Evolutionary conservation across 1,139 yeast species (phyloP).

Genomic region (Sugiyamaella neomexicana): DNA sequence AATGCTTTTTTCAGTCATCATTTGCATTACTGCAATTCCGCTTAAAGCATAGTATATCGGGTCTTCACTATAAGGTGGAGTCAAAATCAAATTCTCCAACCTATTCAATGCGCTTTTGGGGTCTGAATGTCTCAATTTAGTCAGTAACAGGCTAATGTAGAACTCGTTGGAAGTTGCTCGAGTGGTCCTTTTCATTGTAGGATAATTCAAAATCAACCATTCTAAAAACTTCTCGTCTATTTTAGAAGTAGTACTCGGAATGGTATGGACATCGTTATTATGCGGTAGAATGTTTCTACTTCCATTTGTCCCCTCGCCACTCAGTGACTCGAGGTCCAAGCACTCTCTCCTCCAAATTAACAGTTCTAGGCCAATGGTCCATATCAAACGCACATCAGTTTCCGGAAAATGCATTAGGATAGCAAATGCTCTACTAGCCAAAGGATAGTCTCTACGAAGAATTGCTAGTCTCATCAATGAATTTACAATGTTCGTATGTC

Average conservation of each 20-base stretch:
- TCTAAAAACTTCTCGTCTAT: conserved; percentile 35
- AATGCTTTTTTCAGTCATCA: conserved; percentile 21
- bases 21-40: conserved; percentile 34
- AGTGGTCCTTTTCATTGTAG: conserved; percentile 11
- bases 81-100: conserved; percentile 47
- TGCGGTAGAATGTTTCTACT: conserved; percentile 5
- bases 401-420: conserved; percentile 44
- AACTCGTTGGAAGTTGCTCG: conserved; percentile 11
- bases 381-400: conserved; percentile 47
- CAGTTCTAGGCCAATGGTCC: conserved; percentile 51
- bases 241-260: conserved; percentile 16
- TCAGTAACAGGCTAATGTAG: conserved; percentile 27
- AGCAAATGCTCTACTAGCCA: conserved; percentile 48
- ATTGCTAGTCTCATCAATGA: conserved; percentile 35
- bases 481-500: conserved; percentile 31
- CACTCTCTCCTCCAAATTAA: conserved; percentile 34
- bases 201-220: conserved; percentile 34
- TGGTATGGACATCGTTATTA: conserved; percentile 26
- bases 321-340: conserved; percentile 19
- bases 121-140: conserved; percentile 29
- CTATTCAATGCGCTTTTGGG: conserved; percentile 31
- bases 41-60: conserved; percentile 43
- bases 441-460: conserved; percentile 44
- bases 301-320: background rate
- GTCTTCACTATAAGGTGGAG: conserved; percentile 49